Evolutionary conservation across 1,139 yeast species (phyloP).

Genomic region (Hyphopichia buzzinii): DNA sequence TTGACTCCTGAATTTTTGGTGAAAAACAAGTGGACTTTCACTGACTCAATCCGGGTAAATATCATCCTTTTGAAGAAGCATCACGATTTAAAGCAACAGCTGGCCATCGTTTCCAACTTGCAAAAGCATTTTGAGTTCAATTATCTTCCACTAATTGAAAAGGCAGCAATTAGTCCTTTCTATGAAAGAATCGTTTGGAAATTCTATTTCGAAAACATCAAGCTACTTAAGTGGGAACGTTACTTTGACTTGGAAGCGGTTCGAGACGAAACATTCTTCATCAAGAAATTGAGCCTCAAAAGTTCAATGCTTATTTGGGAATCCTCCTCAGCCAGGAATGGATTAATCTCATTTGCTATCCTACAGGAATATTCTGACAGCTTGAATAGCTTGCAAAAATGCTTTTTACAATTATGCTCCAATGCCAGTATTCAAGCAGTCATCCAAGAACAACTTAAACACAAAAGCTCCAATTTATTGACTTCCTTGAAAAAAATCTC

Average conservation of each 20-base stretch:
- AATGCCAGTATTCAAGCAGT: conserved; percentile 13
- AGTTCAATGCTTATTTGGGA: conserved; percentile 45
- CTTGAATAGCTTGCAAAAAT: conserved; percentile 22
- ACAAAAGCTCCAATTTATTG: conserved; percentile 12
- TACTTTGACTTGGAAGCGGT: not conserved
- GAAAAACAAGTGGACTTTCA: conserved; percentile 9
- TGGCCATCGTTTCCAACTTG: conserved; percentile 30
- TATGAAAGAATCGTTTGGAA: conserved; percentile 46
- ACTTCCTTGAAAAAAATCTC: conserved; percentile 31
- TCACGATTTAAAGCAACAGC: conserved; percentile 31
- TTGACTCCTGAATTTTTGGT: conserved; percentile 3
- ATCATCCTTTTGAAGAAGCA: conserved; percentile 36
- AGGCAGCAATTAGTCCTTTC: conserved; percentile 27
- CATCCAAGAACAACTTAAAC: conserved; percentile 11
- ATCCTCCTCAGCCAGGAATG: conserved; percentile 19
- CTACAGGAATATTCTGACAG: conserved; percentile 11
- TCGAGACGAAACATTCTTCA: conserved; percentile 22
- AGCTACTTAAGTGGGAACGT: conserved; percentile 12
- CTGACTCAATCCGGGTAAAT: conserved; percentile 20
- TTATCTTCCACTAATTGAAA: conserved; percentile 28
- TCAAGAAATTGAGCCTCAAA: conserved; percentile 22
- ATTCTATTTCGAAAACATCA: conserved; percentile 36
- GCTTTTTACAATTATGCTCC: conserved; percentile 25
- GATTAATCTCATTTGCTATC: conserved; percentile 16
- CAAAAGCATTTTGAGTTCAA: conserved; percentile 22